Evolutionary conservation across 495 filamentous ascomycete genomes (phyloP).

Genomic region (Lophium mytilinum): DNA sequence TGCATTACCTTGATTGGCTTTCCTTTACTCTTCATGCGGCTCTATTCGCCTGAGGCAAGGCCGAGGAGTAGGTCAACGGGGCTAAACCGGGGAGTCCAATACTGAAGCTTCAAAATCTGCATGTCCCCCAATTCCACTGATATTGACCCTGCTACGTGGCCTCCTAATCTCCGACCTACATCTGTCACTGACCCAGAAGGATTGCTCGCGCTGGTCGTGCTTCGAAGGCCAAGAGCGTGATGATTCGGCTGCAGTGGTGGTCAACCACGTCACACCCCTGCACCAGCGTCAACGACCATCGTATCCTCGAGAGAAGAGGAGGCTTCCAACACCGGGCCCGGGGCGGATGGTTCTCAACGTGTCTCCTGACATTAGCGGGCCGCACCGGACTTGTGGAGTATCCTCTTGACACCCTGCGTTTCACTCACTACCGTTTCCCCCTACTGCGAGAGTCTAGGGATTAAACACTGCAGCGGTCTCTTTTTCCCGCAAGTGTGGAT

Average conservation of each 20-base stretch:
- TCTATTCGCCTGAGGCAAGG: constrained; percentile 17
- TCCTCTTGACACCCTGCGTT: neutral
- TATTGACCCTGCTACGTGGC: constrained; percentile 1
- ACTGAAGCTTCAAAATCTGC: neutral
- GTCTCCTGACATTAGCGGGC: neutral
- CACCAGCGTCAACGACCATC: neutral
- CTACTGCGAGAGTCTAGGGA: too few species aligned
- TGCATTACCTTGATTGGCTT: constrained; percentile 21
- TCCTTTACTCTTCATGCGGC: constrained; percentile 19
- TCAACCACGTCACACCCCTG: constrained; percentile 3
- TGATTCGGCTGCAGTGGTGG: neutral
- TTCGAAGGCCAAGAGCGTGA: neutral
- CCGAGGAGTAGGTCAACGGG: neutral
- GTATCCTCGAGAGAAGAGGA: neutral
- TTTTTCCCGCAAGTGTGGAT: too few species aligned
- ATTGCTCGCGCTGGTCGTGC: neutral
- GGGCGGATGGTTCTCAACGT: neutral
- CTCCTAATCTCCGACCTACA: neutral
- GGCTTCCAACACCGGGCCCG: neutral
- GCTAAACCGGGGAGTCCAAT: neutral
- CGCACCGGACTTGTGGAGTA: neutral
- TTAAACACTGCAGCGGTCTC: too few species aligned
- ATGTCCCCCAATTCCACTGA: neutral
- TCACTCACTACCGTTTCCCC: neutral
- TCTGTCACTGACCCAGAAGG: neutral